Percentiles rank a stretch among this genome's conserved stretches.
phyloP scores from a whole-genome alignment of 75 land plant genomes.

The Pinus tabuliformis region DNA sequence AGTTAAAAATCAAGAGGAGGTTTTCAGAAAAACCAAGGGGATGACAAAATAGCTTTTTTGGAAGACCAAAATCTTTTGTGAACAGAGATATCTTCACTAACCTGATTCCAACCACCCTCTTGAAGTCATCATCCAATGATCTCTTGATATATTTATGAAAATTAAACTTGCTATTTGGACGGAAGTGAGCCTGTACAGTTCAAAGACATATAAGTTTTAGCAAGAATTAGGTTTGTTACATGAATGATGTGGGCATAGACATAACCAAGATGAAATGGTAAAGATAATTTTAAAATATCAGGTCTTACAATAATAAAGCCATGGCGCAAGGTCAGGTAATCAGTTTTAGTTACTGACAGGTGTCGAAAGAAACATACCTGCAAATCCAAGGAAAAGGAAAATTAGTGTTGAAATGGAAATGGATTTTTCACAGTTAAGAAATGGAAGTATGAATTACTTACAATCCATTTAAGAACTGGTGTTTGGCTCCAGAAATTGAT shows the following conservation, averaged over 20 bases:
- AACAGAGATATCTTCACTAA: background rate
- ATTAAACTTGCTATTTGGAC: constrained; percentile 49
- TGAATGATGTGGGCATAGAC: background rate
- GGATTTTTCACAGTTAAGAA: background rate
- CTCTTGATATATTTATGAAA: constrained; percentile 72
- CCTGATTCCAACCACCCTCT: constrained; percentile 79
- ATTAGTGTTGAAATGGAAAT: background rate
- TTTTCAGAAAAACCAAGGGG: background rate
- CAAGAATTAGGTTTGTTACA: background rate
- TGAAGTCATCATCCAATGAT: constrained; percentile 81
- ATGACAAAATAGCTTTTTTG: background rate
- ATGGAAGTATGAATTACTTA: constrained; percentile 14
- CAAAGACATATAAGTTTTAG: background rate
- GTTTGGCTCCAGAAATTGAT: constrained; percentile 16
- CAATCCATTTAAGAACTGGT: constrained; percentile 26
- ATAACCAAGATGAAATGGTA: background rate
- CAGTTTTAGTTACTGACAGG: constrained; percentile 45
- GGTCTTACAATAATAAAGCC: constrained; percentile 36
- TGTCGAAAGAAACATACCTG: constrained; percentile 68
- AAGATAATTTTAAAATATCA: background rate
- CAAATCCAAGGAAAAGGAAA: constrained; percentile 1
- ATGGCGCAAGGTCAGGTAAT: constrained; percentile 58
- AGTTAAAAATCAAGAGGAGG: background rate
- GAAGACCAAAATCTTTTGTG: background rate
- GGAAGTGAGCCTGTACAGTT: constrained; percentile 57